These are phyloP conservation scores for Blastobotrys arbuscula DNA, from an alignment of 1,139 yeast species.

Conservation along the genomic window DNA sequence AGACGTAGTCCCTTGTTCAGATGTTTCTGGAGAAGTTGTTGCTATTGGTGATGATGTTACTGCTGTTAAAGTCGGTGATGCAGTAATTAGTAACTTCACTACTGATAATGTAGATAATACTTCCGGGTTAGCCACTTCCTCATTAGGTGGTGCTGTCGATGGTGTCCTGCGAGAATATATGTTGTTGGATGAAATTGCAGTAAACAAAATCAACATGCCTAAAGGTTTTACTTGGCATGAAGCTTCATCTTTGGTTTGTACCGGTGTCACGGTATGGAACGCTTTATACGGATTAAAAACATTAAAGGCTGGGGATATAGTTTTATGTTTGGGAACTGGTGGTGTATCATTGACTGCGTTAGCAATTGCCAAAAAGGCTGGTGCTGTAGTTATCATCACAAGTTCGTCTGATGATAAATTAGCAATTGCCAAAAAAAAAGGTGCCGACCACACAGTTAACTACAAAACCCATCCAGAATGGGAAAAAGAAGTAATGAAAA, in stretches of 20 bases:
- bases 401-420: constrained; percentile 21
- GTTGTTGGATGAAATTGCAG: constrained; percentile 11
- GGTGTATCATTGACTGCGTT: constrained; percentile 20
- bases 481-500: constrained; percentile 16
- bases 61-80: constrained; percentile 15
- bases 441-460: constrained; percentile 16
- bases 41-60: constrained; percentile 15
- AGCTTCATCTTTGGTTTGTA: constrained; percentile 17
- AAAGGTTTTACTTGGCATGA: constrained; percentile 15
- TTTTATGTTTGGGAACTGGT: constrained; percentile 20
- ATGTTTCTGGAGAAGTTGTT: constrained; percentile 20
- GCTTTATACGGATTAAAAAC: constrained; percentile 16
- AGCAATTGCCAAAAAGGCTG: constrained; percentile 20
- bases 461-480: constrained; percentile 17
- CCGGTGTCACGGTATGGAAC: constrained; percentile 21
- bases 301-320: constrained; percentile 18
- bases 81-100: constrained; percentile 16
- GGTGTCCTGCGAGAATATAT: constrained; percentile 19
- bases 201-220: constrained; percentile 11
- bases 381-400: constrained; percentile 18
- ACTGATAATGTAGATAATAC: neutral
- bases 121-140: neutral
- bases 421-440: constrained; percentile 10
- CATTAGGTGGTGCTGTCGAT: constrained; percentile 19
- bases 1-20: constrained; percentile 18